Base-by-base conservation (phyloP, 2,329 filamentous ascomycete species). In the Cytospora piceae region DNA sequence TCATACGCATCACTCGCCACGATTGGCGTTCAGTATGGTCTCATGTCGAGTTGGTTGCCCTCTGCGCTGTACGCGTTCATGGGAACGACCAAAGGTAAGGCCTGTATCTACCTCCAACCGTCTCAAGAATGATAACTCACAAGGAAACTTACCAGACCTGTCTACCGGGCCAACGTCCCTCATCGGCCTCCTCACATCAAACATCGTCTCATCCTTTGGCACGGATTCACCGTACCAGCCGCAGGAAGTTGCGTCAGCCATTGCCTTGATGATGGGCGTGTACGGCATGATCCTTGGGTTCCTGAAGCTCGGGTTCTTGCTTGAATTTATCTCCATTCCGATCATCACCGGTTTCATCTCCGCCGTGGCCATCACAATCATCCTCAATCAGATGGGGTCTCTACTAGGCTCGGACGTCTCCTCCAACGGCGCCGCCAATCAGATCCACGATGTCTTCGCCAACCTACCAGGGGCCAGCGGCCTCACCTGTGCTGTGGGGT, bases 331-430 rank as follows among this genome's bases (percentile, higher is more conserved):
- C 69, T 89, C 87, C 0, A 80, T 87, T 1, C 87, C 87, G 0
- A 85, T 90, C 1, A 79, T 90, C 0, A 86, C 81, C 8, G 87
- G 87, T 5, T 90, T 89, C 76, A 88, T 90, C 70, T 87, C 86
- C 0, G 87, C 87, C 1, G 87, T 87, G 1, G 87, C 86, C 29
- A 83, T 90, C 57, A 87, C 86, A 34, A 90, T 90, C 71, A 83
- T 85, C 27, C 82, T 89, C 58, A 86, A 85, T n/a, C 87, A 90
- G 72, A 81, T 90, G 64, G 84, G 81, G 4, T 84, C 84, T 1
- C 81, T 90, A 0, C 81, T 90, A 2, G 87, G 87, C 12, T 70
- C 73, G 29, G 80, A 86, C 12, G 77, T 79, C 31, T 80, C 85
- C 1, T 80, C 82, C 3, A 79, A 80, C 31, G 82, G 82, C 2